Base-by-base conservation (phyloP, 2,329 filamentous ascomycete genomes). In the Aspergillus pseudoviridinutans region DNA sequence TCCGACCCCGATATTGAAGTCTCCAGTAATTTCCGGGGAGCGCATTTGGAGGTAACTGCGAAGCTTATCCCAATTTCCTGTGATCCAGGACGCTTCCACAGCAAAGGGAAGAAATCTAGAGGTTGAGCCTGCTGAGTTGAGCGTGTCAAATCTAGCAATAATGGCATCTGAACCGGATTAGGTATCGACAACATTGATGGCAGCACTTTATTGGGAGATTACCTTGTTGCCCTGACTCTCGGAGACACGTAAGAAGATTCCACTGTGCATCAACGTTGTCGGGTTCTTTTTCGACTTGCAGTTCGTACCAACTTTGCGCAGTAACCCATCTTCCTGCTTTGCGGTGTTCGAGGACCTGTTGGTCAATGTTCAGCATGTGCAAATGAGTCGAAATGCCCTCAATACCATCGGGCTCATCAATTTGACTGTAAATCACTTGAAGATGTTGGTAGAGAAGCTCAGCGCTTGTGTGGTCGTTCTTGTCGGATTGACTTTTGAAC, bases 261-360 rank as follows among this genome's bases (percentile, higher is more conserved):
- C 90, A 81, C 70, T 97, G 92, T 12, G 90, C 82, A 56, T 95
- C 89, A 20, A 84, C 71, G 68, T 96, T 88, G 54, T 87, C 80
- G 0, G 93, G 92, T 49, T 88, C 83, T 66, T 94, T 87, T 2
- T 89, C 87, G 35, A 97, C 81, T 61, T 92, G 88, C 62, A 96
- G 87, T 71, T 99, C 92, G 73, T 97, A 97, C 94, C 95, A 99
- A 61, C 91, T 96, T 75, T 97, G 94, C 25, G 92, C 94, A 53
- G 93, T 91, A 17, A 90, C 88, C 92, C 94, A 99, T 61, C 92
- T 83, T 3, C 94, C 94, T 22, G 92, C 90, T 73, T 96, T 97
- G 57, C 90, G 86, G 75, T 99, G 92, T 66, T 95, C 91, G 55
- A 97, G 81, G 32, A 97, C 89, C 71, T 97, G 92, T 71, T 97